These are phyloP conservation scores for Xylariales sp. DNA, from an alignment of 2,329 filamentous ascomycete genomes.

Conservation along the genomic window DNA sequence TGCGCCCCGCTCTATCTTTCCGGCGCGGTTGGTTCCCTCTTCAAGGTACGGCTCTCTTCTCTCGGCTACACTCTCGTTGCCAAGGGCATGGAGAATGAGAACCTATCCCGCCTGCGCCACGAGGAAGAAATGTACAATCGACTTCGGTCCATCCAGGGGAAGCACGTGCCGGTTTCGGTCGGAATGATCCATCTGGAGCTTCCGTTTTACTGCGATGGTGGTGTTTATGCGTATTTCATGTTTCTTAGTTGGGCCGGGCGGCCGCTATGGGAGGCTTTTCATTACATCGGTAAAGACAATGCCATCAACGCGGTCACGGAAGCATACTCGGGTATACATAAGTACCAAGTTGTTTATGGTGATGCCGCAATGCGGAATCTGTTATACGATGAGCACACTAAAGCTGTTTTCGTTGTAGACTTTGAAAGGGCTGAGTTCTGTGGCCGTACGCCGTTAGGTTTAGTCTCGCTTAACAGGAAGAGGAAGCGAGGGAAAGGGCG, in stretches of 20 bases:
- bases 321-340: neutral
- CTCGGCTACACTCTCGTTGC: constrained; percentile 33
- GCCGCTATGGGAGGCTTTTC: constrained; percentile 10
- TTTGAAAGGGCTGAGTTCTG: neutral
- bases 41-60: constrained; percentile 30
- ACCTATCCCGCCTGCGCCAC: constrained; percentile 18
- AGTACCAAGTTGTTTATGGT: neutral
- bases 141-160: constrained; percentile 25
- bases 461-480: too few species aligned
- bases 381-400: neutral
- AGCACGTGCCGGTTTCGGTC: constrained; percentile 28
- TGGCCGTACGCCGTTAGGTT: neutral
- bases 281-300: neutral
- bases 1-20: constrained; percentile 21
- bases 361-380: neutral
- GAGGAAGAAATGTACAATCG: constrained; percentile 26
- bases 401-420: neutral
- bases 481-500: too few species aligned
- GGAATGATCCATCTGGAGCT: constrained; percentile 22
- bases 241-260: constrained; percentile 28
- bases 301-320: neutral
- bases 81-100: constrained; percentile 27
- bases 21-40: constrained; percentile 26
- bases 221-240: constrained; percentile 25
- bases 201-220: constrained; percentile 25